phyloP scores from a whole-genome alignment of 202 grass and related monocot genomes.

The Zizania palustris region DNA sequence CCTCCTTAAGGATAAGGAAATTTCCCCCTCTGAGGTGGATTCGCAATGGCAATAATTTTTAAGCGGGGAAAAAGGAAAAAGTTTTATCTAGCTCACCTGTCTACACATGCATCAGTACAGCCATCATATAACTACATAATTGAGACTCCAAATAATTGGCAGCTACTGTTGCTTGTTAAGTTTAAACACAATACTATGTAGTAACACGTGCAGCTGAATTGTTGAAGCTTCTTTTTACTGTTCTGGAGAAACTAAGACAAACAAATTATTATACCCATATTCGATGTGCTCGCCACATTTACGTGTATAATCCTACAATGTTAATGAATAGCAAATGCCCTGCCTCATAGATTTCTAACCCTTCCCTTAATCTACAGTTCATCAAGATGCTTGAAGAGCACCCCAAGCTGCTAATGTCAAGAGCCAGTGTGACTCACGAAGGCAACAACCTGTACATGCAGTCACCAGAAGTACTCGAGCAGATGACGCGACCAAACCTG shows the following conservation, averaged over 20 bases:
- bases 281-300: constrained; percentile 6
- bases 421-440: constrained; percentile 74
- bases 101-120: neutral
- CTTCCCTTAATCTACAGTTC: constrained; percentile 57
- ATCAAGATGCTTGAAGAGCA: constrained; percentile 75
- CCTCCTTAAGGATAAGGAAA: too few species aligned
- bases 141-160: constrained; percentile 12
- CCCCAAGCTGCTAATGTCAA: constrained; percentile 62
- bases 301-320: neutral
- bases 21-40: neutral
- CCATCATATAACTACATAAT: constrained; percentile 15
- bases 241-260: neutral
- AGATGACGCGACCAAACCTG: constrained; percentile 85
- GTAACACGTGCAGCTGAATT: too few species aligned
- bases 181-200: neutral
- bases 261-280: neutral
- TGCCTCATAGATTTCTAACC: constrained; percentile 23
- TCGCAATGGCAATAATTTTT: neutral
- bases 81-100: constrained; percentile 12
- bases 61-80: neutral
- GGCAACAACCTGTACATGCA: constrained; percentile 95
- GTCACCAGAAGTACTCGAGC: constrained; percentile 83
- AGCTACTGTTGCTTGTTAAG: neutral
- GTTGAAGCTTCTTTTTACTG: neutral
- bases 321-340: neutral